These are phyloP conservation scores for Alternaria sp. DNA, from an alignment of 2,329 filamentous ascomycete species.

Conservation along the genomic window DNA sequence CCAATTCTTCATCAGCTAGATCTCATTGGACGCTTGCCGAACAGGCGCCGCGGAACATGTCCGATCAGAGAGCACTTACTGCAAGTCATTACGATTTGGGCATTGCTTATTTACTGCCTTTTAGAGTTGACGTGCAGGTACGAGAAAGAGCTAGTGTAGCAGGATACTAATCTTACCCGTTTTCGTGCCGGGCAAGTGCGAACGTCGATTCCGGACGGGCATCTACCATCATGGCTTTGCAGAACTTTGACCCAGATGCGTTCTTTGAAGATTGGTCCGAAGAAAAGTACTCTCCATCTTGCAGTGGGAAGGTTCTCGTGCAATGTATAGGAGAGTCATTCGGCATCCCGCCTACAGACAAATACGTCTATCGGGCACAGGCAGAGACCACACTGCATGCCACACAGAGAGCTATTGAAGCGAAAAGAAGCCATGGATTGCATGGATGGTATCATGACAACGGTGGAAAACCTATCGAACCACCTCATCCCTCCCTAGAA, in stretches of 20 bases:
- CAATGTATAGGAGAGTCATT: conserved; percentile 59
- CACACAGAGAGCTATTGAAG: conserved; percentile 59
- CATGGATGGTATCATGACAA: conserved; percentile 62
- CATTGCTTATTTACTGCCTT: conserved; percentile 12
- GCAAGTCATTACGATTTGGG: neutral
- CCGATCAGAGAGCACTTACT: neutral
- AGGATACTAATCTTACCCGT: neutral
- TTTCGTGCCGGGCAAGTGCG: neutral
- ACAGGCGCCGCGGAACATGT: conserved; percentile 8
- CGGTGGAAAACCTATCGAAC: conserved; percentile 43
- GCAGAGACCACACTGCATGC: conserved; percentile 60
- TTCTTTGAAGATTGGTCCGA: conserved; percentile 57
- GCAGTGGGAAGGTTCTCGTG: conserved; percentile 47
- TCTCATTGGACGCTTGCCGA: conserved; percentile 36
- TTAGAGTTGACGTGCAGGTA: conserved; percentile 6
- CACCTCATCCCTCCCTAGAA: conserved; percentile 37
- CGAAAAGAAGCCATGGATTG: conserved; percentile 56
- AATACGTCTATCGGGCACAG: conserved; percentile 61
- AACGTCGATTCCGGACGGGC: neutral
- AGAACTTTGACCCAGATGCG: conserved; percentile 55
- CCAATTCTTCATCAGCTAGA: conserved; percentile 23
- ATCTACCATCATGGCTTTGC: conserved; percentile 31
- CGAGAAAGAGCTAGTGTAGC: conserved; percentile 3
- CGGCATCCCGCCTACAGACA: conserved; percentile 54
- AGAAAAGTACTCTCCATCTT: conserved; percentile 40